Evolutionary conservation across 2,329 filamentous ascomycete species (phyloP), one percentile per base, ranked within the genome.

Genomic region (Aspergillus tubingensis): DNA sequence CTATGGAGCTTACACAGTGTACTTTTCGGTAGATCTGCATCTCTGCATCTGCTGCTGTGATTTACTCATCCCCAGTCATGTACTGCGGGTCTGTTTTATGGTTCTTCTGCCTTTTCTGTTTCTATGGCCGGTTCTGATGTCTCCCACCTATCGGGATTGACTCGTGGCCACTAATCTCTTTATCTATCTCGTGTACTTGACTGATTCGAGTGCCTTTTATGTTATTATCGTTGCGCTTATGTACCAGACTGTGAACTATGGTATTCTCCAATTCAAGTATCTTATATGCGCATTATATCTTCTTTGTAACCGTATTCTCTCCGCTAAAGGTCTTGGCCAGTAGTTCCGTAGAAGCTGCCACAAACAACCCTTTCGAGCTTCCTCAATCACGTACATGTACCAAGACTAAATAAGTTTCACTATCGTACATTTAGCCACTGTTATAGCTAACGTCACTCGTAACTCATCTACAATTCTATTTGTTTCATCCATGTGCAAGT

Each of bases 51-150:
- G 38, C 38, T 56, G 41, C 15, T 53, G 23, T 57, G 41, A 55
- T 59, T 47, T 61, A 61, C 65, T 59, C 51, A n/a, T 55, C 41
- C 52, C 52, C 36, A 43, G 39, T 47, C 10, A 17, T 13, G 17
- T 43, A n/a, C 39, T 47, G 39, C 8, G 53, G 39, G 53, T 32
- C 23, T 36, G 30, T 39, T 55, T 5, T n/a, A 23, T 47, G 21
- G 15, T 54, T 54, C 15, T 21, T 55, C 15, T 32, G 53, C 39
- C 17, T 55, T 55, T 11, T 30, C 43, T 36, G 39, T 36, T 36
- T 36, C 43, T n/a, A 27, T 47, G 70, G 78, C 76, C 79, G 77
- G 75, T 80, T 82, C 81, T 83, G 80, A 82, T 71, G 80, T 82
- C 80, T 82, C 79, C 79, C 74, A 51, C 63, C 65, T 63, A 38